Conservation (phyloP, 2,329 filamentous ascomycete genomes). For the Pyrenochaeta sp. region DNA sequence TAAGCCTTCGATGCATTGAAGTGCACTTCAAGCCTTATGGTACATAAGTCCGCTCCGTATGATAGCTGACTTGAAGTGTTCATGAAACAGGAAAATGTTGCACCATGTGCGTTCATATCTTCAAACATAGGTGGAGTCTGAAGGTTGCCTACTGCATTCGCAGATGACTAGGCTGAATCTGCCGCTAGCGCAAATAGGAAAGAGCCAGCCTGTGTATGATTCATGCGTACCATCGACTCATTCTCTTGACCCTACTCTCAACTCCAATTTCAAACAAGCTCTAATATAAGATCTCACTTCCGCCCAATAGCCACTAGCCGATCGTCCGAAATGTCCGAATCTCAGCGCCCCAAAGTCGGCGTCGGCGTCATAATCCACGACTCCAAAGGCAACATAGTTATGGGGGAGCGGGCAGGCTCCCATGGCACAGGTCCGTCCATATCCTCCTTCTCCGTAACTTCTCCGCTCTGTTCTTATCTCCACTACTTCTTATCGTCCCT, state of each 20-base stretch:
- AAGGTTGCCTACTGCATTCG: too few species aligned
- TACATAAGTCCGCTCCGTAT: too few species aligned
- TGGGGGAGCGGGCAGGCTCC: conserved; percentile 58
- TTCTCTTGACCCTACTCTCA: too few species aligned
- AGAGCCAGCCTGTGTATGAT: not conserved
- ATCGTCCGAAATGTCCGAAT: conserved; percentile 23
- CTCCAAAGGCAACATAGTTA: conserved; percentile 53
- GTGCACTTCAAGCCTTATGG: too few species aligned
- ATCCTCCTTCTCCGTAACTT: not conserved
- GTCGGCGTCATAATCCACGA: conserved; percentile 60
- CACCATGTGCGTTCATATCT: too few species aligned
- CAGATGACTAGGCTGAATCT: not conserved
- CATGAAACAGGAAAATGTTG: too few species aligned
- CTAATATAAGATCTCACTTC: too few species aligned
- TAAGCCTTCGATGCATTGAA: too few species aligned
- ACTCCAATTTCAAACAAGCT: too few species aligned
- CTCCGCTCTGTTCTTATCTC: not conserved
- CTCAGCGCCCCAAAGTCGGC: conserved; percentile 52
- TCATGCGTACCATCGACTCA: not conserved
- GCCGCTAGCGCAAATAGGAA: not conserved
- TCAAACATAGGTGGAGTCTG: too few species aligned
- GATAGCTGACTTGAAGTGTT: too few species aligned
- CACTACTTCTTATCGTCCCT: too few species aligned
- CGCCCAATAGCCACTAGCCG: not conserved
- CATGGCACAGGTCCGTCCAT: conserved; percentile 55